Conservation (phyloP, 2,329 filamentous ascomycete species). For the Chaetomiaceae sp. region DNA sequence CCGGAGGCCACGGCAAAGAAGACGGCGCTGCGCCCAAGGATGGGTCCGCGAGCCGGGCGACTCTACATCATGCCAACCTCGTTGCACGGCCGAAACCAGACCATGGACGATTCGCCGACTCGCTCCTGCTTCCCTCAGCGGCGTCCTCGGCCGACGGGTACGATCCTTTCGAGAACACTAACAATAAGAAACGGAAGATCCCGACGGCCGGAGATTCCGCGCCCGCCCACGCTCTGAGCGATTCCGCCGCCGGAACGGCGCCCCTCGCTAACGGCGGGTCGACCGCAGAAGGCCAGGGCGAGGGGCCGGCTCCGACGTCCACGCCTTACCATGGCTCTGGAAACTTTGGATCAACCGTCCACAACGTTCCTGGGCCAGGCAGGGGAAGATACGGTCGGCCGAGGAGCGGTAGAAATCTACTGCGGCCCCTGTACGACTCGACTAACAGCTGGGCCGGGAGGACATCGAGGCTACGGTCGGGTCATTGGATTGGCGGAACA, state of each 20-base stretch:
- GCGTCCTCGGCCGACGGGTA: conserved; percentile 78
- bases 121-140: conserved; percentile 61
- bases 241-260: conserved; percentile 29
- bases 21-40: conserved; percentile 45
- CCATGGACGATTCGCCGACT: conserved; percentile 42
- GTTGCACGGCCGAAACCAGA: conserved; percentile 42
- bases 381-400: conserved; percentile 75
- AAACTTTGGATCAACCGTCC: conserved; percentile 53
- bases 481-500: conserved; percentile 41
- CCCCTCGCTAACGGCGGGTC: conserved; percentile 33
- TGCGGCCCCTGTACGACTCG: conserved; percentile 57
- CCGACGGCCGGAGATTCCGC: conserved; percentile 74
- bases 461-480: conserved; percentile 42
- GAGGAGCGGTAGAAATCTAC: conserved; percentile 56
- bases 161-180: conserved; percentile 96
- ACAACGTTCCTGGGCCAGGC: conserved; percentile 78
- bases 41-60: conserved; percentile 42
- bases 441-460: conserved; percentile 53
- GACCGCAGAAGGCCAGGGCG: conserved; percentile 32
- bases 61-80: conserved; percentile 43
- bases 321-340: conserved; percentile 41
- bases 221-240: conserved; percentile 38
- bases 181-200: conserved; percentile 99
- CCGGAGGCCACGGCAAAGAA: conserved; percentile 58
- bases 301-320: conserved; percentile 30